Evolutionary conservation across 352 stramenopile genomes (phyloP).

Genomic region (Phytophthora hybrid): DNA sequence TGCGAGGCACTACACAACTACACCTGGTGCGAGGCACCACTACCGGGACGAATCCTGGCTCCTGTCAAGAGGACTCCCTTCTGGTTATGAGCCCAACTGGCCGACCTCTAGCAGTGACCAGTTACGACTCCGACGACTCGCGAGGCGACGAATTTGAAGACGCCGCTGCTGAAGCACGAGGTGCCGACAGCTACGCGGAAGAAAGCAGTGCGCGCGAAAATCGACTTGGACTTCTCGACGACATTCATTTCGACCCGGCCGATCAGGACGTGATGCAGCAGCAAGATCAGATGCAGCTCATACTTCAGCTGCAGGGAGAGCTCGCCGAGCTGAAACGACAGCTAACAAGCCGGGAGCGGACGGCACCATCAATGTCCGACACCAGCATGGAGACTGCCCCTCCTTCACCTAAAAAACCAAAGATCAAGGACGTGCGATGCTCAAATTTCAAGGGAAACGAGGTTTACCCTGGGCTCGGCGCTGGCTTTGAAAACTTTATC

Average conservation of each 20-base stretch:
- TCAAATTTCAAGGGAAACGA: conserved; percentile 9
- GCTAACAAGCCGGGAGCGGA: not conserved
- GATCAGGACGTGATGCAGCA: conserved; percentile 2
- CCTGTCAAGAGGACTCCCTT: not conserved
- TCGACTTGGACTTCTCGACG: no score
- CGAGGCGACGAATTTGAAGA: not conserved
- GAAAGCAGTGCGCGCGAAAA: no score
- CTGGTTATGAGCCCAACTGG: not conserved
- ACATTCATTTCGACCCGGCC: not conserved
- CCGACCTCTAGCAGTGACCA: not conserved
- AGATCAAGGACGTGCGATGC: conserved; percentile 11
- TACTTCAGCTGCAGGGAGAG: not conserved
- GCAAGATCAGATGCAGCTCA: conserved; percentile 6
- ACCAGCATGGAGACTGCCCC: conserved; percentile 8
- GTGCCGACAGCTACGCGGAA: not conserved
- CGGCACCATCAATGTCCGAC: conserved; percentile 5
- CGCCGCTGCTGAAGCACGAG: not conserved
- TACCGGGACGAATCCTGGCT: not conserved
- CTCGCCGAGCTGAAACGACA: conserved; percentile 3
- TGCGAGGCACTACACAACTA: not conserved
- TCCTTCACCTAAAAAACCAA: no score
- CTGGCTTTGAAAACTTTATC: not conserved
- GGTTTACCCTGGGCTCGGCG: conserved; percentile 7
- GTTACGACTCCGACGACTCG: not conserved
- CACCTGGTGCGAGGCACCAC: not conserved